Evolutionary conservation across 441 rosid genomes (phyloP), one percentile per base, ranked within the genome.

Genomic region (Omphalea diandra): DNA sequence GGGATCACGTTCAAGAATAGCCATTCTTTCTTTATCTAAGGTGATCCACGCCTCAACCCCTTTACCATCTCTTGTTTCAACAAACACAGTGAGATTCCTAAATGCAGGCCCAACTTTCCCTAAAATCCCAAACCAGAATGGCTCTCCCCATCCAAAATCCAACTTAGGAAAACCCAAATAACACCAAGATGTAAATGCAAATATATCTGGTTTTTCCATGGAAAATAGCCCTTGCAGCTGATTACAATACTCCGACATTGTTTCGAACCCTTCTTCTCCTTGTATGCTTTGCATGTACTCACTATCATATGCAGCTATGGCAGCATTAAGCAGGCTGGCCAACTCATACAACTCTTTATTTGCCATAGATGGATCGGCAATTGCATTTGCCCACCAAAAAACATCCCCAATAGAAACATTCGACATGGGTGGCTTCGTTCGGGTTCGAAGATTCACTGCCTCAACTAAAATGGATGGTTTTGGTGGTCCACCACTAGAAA

Each of bases 21-120:
- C 4, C 76, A 72, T 72, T 41, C 70, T 67, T 31, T 29, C 2
- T 27, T 54, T 17, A 44, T 76, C 80, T 59, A 76, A 72, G 17
- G 70, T 76, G 17, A 72, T 38, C 80, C 80, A 76, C 3, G 80
- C 80, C 27, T 76, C 80, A 44, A 76, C 72, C n/a, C 76, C 80
- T 33, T 35, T 35, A 18, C 62, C 73, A 61, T 72, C 73, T 29
- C 8, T 35, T 7, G 80, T 53, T 10, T 76, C 80, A 5, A 76
- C 3, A 18, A 76, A 61, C 1, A 56, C 36, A 5, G 73, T 76
- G 1, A 76, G 65, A 26, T 76, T 76, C 38, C 76, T 36, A 27
- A 67, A 76, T 0, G 65, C 73, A 47, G 70, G 62, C 0, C 76
- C 80, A 44, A 20, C 70, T 46, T 72, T 76, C n/a, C 76, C 80